Conservation (phyloP, 2,329 filamentous ascomycete species). For the Xylariaceae sp. region DNA sequence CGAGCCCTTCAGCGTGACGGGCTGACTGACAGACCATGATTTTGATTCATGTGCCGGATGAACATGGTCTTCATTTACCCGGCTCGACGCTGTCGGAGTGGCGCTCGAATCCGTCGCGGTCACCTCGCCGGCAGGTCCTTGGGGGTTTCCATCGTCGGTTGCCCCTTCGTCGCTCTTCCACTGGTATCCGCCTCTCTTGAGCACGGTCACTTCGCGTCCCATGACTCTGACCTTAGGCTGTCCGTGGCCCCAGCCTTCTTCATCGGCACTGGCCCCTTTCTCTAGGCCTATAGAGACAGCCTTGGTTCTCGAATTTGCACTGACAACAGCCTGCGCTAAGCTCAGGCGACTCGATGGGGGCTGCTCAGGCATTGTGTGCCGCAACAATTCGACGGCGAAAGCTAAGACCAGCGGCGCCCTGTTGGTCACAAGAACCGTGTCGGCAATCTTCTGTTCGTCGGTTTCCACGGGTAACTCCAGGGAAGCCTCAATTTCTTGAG, state of each 20-base stretch:
- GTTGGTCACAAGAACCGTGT: conserved; percentile 61
- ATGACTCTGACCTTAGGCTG: conserved; percentile 67
- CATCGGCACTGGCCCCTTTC: conserved; percentile 54
- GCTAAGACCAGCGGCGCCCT: conserved; percentile 75
- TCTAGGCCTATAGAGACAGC: conserved; percentile 69
- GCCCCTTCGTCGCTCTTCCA: conserved; percentile 37
- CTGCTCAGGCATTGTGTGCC: conserved; percentile 79
- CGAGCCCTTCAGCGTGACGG: conserved; percentile 44
- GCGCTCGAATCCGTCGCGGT: too few relatives aligned
- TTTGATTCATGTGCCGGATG: conserved; percentile 12
- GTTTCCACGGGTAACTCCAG: conserved; percentile 50
- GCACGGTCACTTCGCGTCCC: conserved; percentile 64
- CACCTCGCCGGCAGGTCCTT: too few relatives aligned
- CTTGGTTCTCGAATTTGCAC: conserved; percentile 70
- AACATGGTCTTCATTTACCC: too few relatives aligned
- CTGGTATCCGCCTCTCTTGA: conserved; percentile 71
- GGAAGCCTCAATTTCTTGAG: conserved; percentile 55
- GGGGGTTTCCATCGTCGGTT: conserved; percentile 4
- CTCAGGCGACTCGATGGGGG: conserved; percentile 77
- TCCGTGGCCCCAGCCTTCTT: conserved; percentile 66
- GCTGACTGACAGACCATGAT: conserved; percentile 45
- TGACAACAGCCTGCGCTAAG: conserved; percentile 76
- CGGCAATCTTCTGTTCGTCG: conserved; percentile 52
- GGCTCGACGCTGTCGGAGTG: too few relatives aligned
- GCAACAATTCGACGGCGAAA: conserved; percentile 66